Evolutionary conservation across 2,329 filamentous ascomycete genomes (phyloP).

Genomic region (Microdochium paspali): DNA sequence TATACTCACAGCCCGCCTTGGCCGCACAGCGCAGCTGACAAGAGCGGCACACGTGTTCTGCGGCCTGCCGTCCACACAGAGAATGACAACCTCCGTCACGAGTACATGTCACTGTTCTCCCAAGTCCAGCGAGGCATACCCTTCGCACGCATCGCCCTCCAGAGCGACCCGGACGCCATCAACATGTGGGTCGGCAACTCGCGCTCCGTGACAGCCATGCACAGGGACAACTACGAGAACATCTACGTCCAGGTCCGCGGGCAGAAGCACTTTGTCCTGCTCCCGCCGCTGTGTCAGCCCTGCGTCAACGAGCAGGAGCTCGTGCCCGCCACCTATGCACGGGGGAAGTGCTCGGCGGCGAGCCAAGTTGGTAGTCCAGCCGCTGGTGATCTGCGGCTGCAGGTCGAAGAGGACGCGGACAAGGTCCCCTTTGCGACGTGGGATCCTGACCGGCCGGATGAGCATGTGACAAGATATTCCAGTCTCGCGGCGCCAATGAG

Average conservation of each 20-base stretch:
- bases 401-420: conserved; percentile 20
- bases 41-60: too few species aligned
- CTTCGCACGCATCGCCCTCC: conserved; percentile 64
- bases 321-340: conserved; percentile 46
- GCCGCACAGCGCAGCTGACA: conserved; percentile 1
- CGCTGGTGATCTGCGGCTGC: conserved; percentile 15
- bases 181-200: conserved; percentile 79
- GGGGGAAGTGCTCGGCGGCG: conserved; percentile 14
- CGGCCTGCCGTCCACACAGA: conserved; percentile 31
- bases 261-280: conserved; percentile 62
- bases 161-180: conserved; percentile 59
- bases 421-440: conserved; percentile 60
- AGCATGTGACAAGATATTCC: conserved; percentile 48
- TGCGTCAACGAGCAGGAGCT: conserved; percentile 58
- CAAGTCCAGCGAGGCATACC: conserved; percentile 57
- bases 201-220: conserved; percentile 58
- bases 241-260: conserved; percentile 71
- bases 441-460: conserved; percentile 56
- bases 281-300: conserved; percentile 62
- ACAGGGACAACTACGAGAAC: conserved; percentile 82
- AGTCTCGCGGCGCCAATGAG: conserved; percentile 47
- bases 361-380: conserved; percentile 6
- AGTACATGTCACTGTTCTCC: conserved; percentile 55
- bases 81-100: conserved; percentile 71
- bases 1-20: background rate